Conservation (phyloP, 768 basidiomycete species). For the Tylopilus subfusipes region DNA sequence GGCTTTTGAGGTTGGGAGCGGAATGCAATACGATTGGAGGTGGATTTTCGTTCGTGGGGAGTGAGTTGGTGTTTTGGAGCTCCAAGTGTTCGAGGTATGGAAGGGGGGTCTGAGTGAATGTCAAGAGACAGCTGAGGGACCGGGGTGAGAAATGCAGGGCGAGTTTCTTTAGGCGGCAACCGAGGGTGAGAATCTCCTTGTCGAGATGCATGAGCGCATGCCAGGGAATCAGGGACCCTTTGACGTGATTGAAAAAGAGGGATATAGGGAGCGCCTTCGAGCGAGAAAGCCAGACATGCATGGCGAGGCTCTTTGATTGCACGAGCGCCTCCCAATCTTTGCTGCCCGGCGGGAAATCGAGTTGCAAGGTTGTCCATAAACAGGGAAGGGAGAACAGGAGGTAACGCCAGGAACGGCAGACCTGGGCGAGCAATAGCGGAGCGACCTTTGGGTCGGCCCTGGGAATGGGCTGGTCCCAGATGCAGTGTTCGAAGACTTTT, state of each 20-base stretch:
- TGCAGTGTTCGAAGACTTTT: conserved; percentile 25
- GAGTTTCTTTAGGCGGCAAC: conserved; percentile 19
- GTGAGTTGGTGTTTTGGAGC: conserved; percentile 23
- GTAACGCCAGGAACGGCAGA: conserved; percentile 31
- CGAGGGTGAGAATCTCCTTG: conserved; percentile 26
- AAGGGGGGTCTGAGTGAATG: conserved; percentile 25
- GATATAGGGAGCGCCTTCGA: conserved; percentile 29
- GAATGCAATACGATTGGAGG: conserved; percentile 23
- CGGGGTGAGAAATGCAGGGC: conserved; percentile 21
- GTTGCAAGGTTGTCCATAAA: conserved; percentile 22
- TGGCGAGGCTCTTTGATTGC: conserved; percentile 25
- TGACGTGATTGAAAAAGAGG: conserved; percentile 21
- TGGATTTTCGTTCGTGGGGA: conserved; percentile 25
- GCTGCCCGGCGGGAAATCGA: conserved; percentile 21
- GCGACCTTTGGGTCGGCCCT: conserved; percentile 12
- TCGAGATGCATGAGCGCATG: conserved; percentile 29
- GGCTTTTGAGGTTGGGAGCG: conserved; percentile 27
- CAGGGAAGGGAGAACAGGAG: conserved; percentile 29
- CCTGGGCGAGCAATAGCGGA: conserved; percentile 27
- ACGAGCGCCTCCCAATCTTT: conserved; percentile 25
- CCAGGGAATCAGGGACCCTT: conserved; percentile 23
- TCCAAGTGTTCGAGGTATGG: conserved; percentile 27
- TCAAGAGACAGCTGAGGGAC: conserved; percentile 26
- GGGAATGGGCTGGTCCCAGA: conserved; percentile 8
- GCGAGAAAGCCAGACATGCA: conserved; percentile 31